phyloP scores from a whole-genome alignment of 495 filamentous ascomycete species.

The Aspergillus leporis region DNA sequence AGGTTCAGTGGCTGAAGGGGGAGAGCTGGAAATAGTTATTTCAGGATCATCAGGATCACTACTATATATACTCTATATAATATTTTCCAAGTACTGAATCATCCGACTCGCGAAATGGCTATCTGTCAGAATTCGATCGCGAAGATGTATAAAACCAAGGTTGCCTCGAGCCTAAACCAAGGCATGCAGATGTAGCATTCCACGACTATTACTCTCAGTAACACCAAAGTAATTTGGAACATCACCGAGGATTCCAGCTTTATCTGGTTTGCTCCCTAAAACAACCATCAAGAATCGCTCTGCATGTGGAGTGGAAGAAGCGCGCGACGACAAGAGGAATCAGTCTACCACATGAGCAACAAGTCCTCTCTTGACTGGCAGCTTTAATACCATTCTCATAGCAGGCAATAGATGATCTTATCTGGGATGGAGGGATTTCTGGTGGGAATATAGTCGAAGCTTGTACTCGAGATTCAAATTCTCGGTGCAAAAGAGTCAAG shows the following conservation, averaged over 20 bases:
- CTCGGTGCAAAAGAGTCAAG: no score
- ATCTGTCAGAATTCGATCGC: conserved; percentile 9
- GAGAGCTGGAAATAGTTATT: neutral
- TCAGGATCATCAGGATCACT: neutral
- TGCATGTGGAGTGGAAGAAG: conserved; percentile 17
- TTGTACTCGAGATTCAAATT: no score
- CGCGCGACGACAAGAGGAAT: conserved; percentile 11
- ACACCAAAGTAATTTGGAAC: conserved; percentile 22
- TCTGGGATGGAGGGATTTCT: no score
- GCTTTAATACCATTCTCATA: no score
- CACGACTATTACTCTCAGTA: conserved; percentile 21
- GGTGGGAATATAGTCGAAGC: no score
- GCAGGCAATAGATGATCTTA: no score
- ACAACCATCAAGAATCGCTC: conserved; percentile 12
- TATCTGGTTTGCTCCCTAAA: neutral
- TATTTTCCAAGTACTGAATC: conserved; percentile 15
- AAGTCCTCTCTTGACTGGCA: no score
- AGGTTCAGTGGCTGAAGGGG: neutral
- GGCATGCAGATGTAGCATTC: conserved; percentile 21
- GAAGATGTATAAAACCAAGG: conserved; percentile 10
- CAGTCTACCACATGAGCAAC: no score
- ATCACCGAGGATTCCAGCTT: conserved; percentile 11
- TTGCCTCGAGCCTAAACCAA: conserved; percentile 19
- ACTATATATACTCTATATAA: conserved; percentile 12
- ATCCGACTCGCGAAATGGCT: conserved; percentile 12